Conservation (phyloP, 371 early-diverging fungal species). For the Sporodiniella umbellata region DNA sequence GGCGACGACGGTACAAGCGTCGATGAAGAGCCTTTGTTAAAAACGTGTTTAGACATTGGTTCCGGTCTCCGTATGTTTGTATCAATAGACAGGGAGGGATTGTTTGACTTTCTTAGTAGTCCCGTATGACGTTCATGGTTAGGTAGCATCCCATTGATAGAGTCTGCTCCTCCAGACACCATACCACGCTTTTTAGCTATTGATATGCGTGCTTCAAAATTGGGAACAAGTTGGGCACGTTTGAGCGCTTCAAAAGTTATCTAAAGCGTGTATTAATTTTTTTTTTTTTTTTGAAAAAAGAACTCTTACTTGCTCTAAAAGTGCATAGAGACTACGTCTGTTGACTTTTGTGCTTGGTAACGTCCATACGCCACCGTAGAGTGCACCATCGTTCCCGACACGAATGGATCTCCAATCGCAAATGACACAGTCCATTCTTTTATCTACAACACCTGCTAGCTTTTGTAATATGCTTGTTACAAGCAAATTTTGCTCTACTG, state of each 20-base stretch:
- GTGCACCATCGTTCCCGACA: constrained; percentile 39
- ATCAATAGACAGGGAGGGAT: neutral
- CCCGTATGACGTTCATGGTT: constrained; percentile 10
- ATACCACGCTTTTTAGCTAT: constrained; percentile 47
- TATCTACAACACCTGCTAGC: constrained; percentile 45
- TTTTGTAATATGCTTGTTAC: constrained; percentile 50
- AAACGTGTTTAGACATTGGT: constrained; percentile 23
- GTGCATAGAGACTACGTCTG: constrained; percentile 40
- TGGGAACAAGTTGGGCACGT: constrained; percentile 48
- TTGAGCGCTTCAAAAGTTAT: constrained; percentile 50
- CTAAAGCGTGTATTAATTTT: too few species aligned
- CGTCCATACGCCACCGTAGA: constrained; percentile 49
- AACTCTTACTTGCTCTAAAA: constrained; percentile 46
- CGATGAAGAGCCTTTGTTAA: constrained; percentile 25
- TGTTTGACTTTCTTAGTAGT: constrained; percentile 6
- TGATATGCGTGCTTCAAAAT: constrained; percentile 49
- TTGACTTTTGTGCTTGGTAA: constrained; percentile 33
- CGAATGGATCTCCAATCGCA: constrained; percentile 50
- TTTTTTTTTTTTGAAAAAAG: too few species aligned
- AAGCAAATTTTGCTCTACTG: constrained; percentile 46
- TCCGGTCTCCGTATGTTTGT: constrained; percentile 3
- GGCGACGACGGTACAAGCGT: constrained; percentile 16
- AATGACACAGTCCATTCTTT: constrained; percentile 47
- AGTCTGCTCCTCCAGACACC: constrained; percentile 3
- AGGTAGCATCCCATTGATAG: constrained; percentile 5